Evolutionary conservation across 225 moss, liverwort and hornwort genomes (phyloP), one percentile per base, ranked within the genome.

Genomic region (Polytrichum formosum): DNA sequence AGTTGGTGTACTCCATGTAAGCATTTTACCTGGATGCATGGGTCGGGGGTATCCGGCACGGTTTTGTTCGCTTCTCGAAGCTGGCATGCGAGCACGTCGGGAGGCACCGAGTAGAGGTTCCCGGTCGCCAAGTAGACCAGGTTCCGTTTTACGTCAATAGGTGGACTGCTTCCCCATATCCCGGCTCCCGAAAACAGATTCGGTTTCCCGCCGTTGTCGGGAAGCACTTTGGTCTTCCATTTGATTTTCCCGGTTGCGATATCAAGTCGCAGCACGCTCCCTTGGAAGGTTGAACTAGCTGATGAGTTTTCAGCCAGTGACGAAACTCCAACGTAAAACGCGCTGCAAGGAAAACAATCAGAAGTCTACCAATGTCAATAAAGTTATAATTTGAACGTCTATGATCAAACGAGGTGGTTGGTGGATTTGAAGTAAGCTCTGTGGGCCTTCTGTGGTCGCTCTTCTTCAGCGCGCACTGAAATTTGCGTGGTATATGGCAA

Each of bases 161-260:
- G 55, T 6, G 80, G 75, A 33, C 75, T 76, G 68, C 75, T 76
- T 6, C 75, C 75, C 75, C 75, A 76, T 2, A 80, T 5, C 18
- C 46, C 75, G 0, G 75, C 75, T 9, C 75, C 75, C 0, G 75
- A 20, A 33, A 72, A 76, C 0, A 20, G 25, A 1, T 65, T 65
- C 5, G 21, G 7, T 23, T 68, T 46, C 5, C 75, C 75, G 6
- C 64, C 58, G 6, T 72, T 72, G 18, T 80, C 54, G 0, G 80
- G 72, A 18, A 80, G 0, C 80, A 72, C 61, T 8, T 55, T 72
- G 0, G 80, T 80, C 72, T 80, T 67, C 80, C 80, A 80, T 4
- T 35, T 21, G 37, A 75, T 53, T 5, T 20, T 16, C 4, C 80
- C 80, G 35, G 80, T 80, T 53, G 37, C 30, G n/a, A 80, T 31